Evolutionary conservation across 768 basidiomycete genomes (phyloP).

Genomic region (Tylopilus subfusipes): DNA sequence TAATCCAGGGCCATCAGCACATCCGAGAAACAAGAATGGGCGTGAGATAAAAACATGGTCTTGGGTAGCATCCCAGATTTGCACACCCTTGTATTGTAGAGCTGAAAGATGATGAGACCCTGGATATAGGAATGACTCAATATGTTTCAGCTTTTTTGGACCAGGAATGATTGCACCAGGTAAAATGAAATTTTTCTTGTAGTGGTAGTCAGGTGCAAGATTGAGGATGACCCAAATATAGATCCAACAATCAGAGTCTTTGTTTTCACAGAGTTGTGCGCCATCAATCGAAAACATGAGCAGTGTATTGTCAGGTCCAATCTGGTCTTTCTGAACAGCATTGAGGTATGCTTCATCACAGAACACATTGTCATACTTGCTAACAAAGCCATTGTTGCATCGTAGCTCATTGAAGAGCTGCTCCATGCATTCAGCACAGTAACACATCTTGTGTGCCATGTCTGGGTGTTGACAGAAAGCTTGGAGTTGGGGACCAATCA

Average conservation of each 20-base stretch:
- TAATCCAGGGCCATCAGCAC: neutral
- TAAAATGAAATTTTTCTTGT: neutral
- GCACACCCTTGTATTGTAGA: slow-evolving; percentile 18
- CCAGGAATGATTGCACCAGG: slow-evolving; percentile 21
- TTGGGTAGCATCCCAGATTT: slow-evolving; percentile 17
- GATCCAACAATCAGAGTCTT: slow-evolving; percentile 23
- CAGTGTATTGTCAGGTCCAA: neutral
- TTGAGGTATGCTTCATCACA: neutral
- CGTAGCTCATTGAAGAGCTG: neutral
- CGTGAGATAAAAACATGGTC: neutral
- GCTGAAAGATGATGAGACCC: slow-evolving; percentile 15
- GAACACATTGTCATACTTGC: neutral
- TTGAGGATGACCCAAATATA: slow-evolving; percentile 35
- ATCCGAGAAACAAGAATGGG: neutral
- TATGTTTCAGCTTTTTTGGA: slow-evolving; percentile 33
- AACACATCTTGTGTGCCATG: neutral
- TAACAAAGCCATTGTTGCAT: neutral
- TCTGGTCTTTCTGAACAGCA: neutral
- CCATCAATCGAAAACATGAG: slow-evolving; percentile 27
- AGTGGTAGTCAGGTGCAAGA: slow-evolving; percentile 1
- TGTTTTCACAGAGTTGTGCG: slow-evolving; percentile 33
- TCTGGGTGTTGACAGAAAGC: neutral
- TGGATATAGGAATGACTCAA: slow-evolving; percentile 25
- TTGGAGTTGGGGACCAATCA: neutral
- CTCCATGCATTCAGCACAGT: fast-evolving